These are phyloP conservation scores for Gynandropsis gynandra DNA, from an alignment of 345 rosid genomes.

Conservation along the genomic window DNA sequence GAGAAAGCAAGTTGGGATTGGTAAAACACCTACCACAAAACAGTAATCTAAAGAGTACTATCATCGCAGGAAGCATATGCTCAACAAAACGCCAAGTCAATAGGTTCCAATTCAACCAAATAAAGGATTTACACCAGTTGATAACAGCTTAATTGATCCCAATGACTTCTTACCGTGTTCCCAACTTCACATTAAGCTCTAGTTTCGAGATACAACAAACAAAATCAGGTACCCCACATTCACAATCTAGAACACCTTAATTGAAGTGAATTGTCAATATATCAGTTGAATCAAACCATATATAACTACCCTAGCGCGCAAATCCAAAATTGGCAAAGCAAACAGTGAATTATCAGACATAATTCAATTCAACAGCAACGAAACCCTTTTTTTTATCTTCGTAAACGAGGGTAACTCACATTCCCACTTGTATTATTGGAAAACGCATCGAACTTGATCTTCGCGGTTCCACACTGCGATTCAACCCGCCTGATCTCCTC, in stretches of 20 bases:
- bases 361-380: constrained; percentile 14
- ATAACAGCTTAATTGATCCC: constrained; percentile 13
- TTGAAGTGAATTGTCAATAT: constrained; percentile 6
- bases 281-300: not conserved
- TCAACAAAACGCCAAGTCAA: constrained; percentile 19
- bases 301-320: constrained; percentile 12
- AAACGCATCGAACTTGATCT: constrained; percentile 80
- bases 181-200: constrained; percentile 5
- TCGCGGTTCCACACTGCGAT: constrained; percentile 59
- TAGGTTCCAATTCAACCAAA: too few species aligned
- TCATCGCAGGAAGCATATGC: too few species aligned
- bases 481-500: constrained; percentile 82
- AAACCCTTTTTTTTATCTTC: not conserved
- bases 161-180: not conserved
- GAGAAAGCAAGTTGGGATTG: too few species aligned
- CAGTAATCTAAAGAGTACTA: constrained; percentile 12
- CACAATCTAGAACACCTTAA: constrained; percentile 16
- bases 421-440: constrained; percentile 56
- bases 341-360: constrained; percentile 6
- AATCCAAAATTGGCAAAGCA: constrained; percentile 8
- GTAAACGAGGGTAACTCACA: constrained; percentile 41
- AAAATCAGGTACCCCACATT: constrained; percentile 3
- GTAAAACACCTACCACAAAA: too few species aligned
- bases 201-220: not conserved
- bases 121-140: constrained; percentile 1